These are phyloP conservation scores for Celoporthe dispersa DNA, from an alignment of 2,329 filamentous ascomycete species.

Conservation along the genomic window DNA sequence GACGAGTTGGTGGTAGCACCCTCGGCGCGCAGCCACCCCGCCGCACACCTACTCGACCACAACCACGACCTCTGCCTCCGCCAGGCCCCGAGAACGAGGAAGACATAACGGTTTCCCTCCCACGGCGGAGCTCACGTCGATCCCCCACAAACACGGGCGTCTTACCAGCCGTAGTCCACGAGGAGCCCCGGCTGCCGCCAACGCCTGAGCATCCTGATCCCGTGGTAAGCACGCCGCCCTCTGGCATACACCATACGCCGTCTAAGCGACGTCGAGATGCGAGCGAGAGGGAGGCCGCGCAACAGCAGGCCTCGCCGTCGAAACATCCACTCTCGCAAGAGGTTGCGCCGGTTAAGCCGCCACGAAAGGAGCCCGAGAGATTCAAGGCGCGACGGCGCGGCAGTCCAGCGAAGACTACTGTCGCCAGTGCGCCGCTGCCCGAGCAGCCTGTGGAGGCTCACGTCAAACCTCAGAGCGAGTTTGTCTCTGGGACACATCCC, in stretches of 20 bases:
- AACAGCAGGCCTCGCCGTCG: conserved; percentile 49
- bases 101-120: conserved; percentile 49
- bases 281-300: conserved; percentile 12
- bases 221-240: conserved; percentile 57
- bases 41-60: conserved; percentile 48
- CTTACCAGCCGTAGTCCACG: conserved; percentile 40
- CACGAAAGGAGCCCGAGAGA: conserved; percentile 17
- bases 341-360: conserved; percentile 19
- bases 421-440: conserved; percentile 35
- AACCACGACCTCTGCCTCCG: conserved; percentile 52
- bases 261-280: conserved; percentile 47
- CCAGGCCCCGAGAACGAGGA: conserved; percentile 48
- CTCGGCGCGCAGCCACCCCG: conserved; percentile 38
- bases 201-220: conserved; percentile 58
- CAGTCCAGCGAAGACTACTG: conserved; percentile 12
- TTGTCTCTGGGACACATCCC: conserved; percentile 26
- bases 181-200: conserved; percentile 68
- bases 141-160: conserved; percentile 41
- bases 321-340: conserved; percentile 45
- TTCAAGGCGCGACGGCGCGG: conserved; percentile 8
- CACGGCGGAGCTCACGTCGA: conserved; percentile 42
- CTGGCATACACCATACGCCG: conserved; percentile 64
- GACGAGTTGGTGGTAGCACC: conserved; percentile 37
- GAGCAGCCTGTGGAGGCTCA: conserved; percentile 49
- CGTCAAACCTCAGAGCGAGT: conserved; percentile 45